phyloP scores from a whole-genome alignment of 225 moss, liverwort and hornwort genomes.

The Rhytidiadelphus loreus region DNA sequence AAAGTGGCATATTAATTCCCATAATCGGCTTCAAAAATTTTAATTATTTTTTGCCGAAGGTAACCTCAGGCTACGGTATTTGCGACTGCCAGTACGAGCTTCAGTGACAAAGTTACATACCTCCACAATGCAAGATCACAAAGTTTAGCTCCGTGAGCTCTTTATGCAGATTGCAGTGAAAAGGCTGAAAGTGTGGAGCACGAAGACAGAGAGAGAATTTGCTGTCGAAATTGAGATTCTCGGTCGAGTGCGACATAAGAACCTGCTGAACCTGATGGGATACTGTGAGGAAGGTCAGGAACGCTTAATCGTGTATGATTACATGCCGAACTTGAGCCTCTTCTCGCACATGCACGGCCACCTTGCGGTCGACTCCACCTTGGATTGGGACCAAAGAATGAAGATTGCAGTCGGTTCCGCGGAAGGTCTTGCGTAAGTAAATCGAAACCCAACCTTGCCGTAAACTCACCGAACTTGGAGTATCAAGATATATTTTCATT shows the following conservation, averaged over 20 bases:
- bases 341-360: conserved; percentile 88
- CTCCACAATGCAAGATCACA: background rate
- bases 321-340: conserved; percentile 84
- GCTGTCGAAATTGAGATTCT: conserved; percentile 92
- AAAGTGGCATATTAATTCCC: background rate
- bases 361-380: conserved; percentile 46
- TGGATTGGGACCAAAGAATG: conserved; percentile 77
- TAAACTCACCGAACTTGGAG: background rate
- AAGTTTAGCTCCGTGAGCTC: background rate
- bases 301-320: conserved; percentile 83
- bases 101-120: background rate
- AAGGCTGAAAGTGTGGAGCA: conserved; percentile 87
- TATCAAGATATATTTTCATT: background rate
- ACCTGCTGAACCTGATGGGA: conserved; percentile 64
- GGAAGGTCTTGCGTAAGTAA: conserved; percentile 85
- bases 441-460: background rate
- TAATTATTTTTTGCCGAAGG: no score
- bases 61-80: background rate
- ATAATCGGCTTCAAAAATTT: background rate
- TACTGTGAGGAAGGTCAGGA: conserved; percentile 92
- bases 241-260: conserved; percentile 81
- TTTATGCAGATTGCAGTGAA: conserved; percentile 81
- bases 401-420: conserved; percentile 79
- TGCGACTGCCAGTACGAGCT: background rate
- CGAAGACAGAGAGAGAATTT: conserved; percentile 84